Percentiles rank a stretch among this genome's conserved stretches.
Conservation (phyloP, 140 eudicot genomes). For the Anethum foeniculum region DNA sequence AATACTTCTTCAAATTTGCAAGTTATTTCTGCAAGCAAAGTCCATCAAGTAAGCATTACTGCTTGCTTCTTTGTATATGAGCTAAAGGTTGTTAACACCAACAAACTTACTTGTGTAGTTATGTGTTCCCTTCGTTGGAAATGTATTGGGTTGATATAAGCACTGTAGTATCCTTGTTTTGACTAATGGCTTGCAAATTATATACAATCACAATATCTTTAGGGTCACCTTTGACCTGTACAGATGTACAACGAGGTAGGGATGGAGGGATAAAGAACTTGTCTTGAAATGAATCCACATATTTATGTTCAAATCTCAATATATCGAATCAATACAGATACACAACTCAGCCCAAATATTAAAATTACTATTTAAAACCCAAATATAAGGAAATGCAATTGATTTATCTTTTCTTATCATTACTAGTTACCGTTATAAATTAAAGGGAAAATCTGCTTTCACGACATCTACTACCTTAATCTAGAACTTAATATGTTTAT, state of each 20-base stretch:
- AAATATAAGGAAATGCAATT: background rate
- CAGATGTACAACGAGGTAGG: background rate
- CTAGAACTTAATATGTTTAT: too few relatives aligned
- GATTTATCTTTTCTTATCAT: too few relatives aligned
- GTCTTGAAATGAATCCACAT: background rate
- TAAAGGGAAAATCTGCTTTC: too few relatives aligned
- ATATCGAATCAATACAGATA: background rate
- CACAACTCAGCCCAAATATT: background rate
- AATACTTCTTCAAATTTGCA: background rate
- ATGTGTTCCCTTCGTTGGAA: background rate
- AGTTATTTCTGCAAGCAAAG: background rate
- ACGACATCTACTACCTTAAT: too few relatives aligned
- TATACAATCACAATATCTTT: background rate
- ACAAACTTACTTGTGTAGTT: background rate
- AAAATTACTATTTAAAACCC: background rate
- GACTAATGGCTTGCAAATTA: background rate
- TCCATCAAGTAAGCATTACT: slow-evolving; percentile 1
- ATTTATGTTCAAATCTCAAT: background rate
- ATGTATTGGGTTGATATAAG: background rate
- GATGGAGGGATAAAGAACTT: background rate
- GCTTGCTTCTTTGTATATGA: background rate
- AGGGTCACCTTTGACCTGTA: background rate
- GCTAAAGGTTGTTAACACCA: background rate
- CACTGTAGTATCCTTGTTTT: background rate
- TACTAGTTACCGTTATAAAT: too few relatives aligned